Conservation (phyloP, 2,329 filamentous ascomycete genomes). For the Aspergillus fumigatus region DNA sequence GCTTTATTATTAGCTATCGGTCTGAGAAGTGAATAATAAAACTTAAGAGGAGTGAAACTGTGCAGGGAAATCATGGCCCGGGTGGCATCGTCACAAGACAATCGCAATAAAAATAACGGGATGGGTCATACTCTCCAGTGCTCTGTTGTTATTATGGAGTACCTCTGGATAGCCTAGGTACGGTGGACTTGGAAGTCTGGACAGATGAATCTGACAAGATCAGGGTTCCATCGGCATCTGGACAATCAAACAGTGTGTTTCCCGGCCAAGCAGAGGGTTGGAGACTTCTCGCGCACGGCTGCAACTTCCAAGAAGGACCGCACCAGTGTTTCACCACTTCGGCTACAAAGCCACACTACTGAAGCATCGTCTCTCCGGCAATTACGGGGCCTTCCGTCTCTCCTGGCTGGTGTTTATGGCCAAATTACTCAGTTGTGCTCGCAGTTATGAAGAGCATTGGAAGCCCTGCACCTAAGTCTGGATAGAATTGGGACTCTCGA, state of each 20-base stretch:
- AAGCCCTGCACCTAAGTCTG: neutral
- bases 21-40: neutral
- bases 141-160: neutral
- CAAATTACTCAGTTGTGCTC: neutral
- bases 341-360: neutral
- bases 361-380: slow-evolving; percentile 13
- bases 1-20: neutral
- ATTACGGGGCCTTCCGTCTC: slow-evolving; percentile 2
- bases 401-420: neutral
- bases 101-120: neutral
- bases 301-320: slow-evolving; percentile 3
- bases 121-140: neutral
- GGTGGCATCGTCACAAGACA: neutral
- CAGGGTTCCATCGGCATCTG: neutral
- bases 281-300: slow-evolving; percentile 12
- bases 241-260: neutral
- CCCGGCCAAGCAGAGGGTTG: slow-evolving; percentile 5
- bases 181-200: neutral
- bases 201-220: neutral
- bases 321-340: slow-evolving; percentile 22
- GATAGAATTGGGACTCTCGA: neutral
- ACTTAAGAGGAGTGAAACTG: too few species aligned
- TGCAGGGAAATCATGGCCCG: too few species aligned
- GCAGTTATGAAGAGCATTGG: neutral
- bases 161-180: neutral